Base-by-base conservation (phyloP, 768 basidiomycete genomes). In the Suillus decipiens region DNA sequence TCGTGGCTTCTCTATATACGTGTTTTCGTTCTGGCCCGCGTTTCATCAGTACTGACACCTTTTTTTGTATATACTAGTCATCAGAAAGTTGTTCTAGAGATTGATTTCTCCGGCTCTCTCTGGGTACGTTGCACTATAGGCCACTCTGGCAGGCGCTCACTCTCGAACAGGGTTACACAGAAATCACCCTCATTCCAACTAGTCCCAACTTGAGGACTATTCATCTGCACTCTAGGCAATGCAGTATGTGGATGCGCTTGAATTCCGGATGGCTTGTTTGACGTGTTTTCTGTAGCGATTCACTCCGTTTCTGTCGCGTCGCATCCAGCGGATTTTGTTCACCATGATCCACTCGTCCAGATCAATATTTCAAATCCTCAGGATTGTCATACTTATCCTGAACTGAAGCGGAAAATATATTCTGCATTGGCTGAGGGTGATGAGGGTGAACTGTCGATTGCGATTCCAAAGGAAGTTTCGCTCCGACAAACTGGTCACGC, bases 71-170 rank as follows among this genome's bases (percentile, higher is more conserved):
- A 75, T 88, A 94, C 90, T 88, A 93, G 90, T 78, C 92, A 96
- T 79, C 96, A 98, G 84, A 94, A 94, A 75, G 95, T 97, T 58
- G 92, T 93, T 65, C 80, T 98, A 68, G 94, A 96, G 79, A 87
- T 98, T 65, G 93, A 96, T 81, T 95, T 97, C 75, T 84, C 89
- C 9, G 96, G 96, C 24, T 82, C 82, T 72, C 82, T 95, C 70
- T 91, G 90, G 85, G 95, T 92, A 78, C 67, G 86, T 72, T 39
- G 59, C 61, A 71, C 72, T 61, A 56, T 65, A 64, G 58, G 22
- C 61, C 63, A 63, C 65, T 64, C 57, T 61, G 47, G 48, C 63
- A 48, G 60, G 62, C 65, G 50, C 69, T 73, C 64, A 72, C 43
- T 31, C 14, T 58, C 28, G 61, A 41, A 48, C 65, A 95, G 94